Conservation (phyloP, 352 stramenopile genomes). For the Phytophthora rubi region DNA sequence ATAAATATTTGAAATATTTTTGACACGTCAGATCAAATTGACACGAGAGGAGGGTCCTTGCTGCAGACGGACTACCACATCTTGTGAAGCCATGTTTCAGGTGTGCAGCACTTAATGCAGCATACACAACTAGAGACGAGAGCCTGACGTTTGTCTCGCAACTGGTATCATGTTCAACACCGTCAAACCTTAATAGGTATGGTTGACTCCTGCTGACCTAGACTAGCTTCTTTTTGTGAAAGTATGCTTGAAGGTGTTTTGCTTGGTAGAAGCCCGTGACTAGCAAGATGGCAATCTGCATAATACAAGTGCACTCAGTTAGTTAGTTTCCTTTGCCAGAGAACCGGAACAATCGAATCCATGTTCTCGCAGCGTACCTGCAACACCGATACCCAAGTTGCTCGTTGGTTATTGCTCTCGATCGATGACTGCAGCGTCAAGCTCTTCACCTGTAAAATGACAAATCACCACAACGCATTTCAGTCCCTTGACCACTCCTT, state of each 20-base stretch:
- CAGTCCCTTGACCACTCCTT: background rate
- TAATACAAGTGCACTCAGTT: background rate
- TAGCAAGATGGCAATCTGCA: slow-evolving; percentile 72
- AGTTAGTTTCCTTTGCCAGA: background rate
- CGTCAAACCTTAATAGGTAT: too few relatives aligned
- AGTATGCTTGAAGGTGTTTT: slow-evolving; percentile 81
- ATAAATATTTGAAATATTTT: too few relatives aligned
- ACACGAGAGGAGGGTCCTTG: too few relatives aligned
- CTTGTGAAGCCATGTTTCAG: too few relatives aligned
- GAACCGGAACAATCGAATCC: background rate
- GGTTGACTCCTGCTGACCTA: background rate
- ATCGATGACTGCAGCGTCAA: slow-evolving; percentile 71
- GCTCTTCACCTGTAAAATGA: slow-evolving; percentile 61
- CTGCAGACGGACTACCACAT: too few relatives aligned
- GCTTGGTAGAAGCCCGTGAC: slow-evolving; percentile 79
- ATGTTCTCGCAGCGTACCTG: slow-evolving; percentile 43
- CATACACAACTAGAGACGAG: too few relatives aligned
- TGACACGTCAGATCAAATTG: too few relatives aligned
- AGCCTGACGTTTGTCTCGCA: too few relatives aligned
- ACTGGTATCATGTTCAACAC: too few relatives aligned
- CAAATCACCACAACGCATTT: slow-evolving; percentile 6
- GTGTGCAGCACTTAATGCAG: too few relatives aligned
- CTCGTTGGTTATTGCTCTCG: slow-evolving; percentile 79
- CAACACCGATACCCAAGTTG: slow-evolving; percentile 85
- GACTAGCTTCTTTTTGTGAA: slow-evolving; percentile 88